Evolutionary conservation across 192 early-diverging fungal genomes (phyloP).

Genomic region (Coemansia sp.): DNA sequence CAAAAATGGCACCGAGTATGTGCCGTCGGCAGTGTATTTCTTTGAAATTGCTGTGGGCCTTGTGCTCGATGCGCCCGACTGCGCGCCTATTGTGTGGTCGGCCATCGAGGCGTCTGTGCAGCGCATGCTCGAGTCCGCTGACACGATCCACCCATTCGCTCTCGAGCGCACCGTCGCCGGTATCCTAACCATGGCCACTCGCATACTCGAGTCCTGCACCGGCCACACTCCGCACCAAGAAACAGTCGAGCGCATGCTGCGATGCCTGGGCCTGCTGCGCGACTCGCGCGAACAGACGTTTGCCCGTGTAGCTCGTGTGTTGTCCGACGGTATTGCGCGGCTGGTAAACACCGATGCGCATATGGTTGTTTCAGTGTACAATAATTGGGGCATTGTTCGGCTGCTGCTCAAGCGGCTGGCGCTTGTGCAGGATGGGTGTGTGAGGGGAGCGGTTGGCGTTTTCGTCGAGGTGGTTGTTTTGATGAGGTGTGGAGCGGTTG

Average conservation of each 20-base stretch:
- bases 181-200: slow-evolving; percentile 70
- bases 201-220: slow-evolving; percentile 35
- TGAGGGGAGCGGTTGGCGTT: slow-evolving; percentile 14
- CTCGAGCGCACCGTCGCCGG: slow-evolving; percentile 79
- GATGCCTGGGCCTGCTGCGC: slow-evolving; percentile 51
- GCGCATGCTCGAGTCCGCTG: slow-evolving; percentile 69
- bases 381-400: slow-evolving; percentile 46
- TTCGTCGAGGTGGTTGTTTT: slow-evolving; percentile 39
- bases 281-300: slow-evolving; percentile 57
- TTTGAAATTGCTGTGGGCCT: slow-evolving; percentile 43
- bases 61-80: slow-evolving; percentile 15
- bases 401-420: slow-evolving; percentile 42
- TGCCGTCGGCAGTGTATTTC: slow-evolving; percentile 41
- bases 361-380: slow-evolving; percentile 4
- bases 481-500: slow-evolving; percentile 35
- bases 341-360: slow-evolving; percentile 28
- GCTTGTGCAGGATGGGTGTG: slow-evolving; percentile 17
- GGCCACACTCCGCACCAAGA: slow-evolving; percentile 17
- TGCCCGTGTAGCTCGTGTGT: slow-evolving; percentile 36
- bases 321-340: slow-evolving; percentile 31
- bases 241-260: slow-evolving; percentile 34
- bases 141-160: slow-evolving; percentile 60
- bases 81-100: slow-evolving; percentile 55
- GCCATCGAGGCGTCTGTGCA: slow-evolving; percentile 68
- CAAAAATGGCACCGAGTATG: slow-evolving; percentile 9